Evolutionary conservation across 2,329 filamentous ascomycete species (phyloP).

Genomic region (Pseudogymnoascus sp.): DNA sequence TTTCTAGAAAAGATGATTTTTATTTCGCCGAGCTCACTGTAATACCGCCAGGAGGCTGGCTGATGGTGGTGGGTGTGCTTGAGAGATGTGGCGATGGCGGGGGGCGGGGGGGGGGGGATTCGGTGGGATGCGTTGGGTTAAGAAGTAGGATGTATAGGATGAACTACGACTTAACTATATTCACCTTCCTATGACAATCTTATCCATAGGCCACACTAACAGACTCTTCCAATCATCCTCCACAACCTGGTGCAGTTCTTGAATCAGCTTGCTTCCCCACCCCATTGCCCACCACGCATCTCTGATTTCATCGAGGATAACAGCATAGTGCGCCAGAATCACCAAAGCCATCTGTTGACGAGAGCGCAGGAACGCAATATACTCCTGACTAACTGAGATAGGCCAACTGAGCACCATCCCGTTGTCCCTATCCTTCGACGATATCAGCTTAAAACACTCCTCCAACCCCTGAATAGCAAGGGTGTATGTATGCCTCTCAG

Average conservation of each 20-base stretch:
- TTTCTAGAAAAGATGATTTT: slow-evolving; percentile 4
- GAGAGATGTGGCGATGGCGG: not conserved
- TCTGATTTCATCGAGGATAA: slow-evolving; percentile 9
- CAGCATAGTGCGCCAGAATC: slow-evolving; percentile 14
- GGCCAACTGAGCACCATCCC: slow-evolving; percentile 11
- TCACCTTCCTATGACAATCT: not conserved
- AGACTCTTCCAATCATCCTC: not conserved
- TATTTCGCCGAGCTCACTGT: not conserved
- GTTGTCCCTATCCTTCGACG: not conserved
- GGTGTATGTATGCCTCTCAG: not conserved
- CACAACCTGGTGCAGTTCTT: not conserved
- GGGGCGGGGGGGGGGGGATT: not conserved
- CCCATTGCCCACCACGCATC: slow-evolving; percentile 15
- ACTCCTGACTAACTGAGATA: slow-evolving; percentile 7
- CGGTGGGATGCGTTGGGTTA: not conserved
- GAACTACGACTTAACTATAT: not conserved
- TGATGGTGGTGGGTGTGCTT: not conserved
- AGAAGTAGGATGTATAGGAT: not conserved
- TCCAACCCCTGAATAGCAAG: not conserved
- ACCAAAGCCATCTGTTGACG: slow-evolving; percentile 9
- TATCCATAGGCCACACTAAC: not conserved
- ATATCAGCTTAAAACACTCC: not conserved
- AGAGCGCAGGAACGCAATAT: slow-evolving; percentile 9
- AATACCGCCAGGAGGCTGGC: not conserved
- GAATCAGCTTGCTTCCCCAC: slow-evolving; percentile 13